A percentile compares a stretch with the other conserved stretches of the same genome.
These are phyloP conservation scores for Nemania sp. DNA, from an alignment of 2,329 filamentous ascomycete genomes.

Conservation along the genomic window DNA sequence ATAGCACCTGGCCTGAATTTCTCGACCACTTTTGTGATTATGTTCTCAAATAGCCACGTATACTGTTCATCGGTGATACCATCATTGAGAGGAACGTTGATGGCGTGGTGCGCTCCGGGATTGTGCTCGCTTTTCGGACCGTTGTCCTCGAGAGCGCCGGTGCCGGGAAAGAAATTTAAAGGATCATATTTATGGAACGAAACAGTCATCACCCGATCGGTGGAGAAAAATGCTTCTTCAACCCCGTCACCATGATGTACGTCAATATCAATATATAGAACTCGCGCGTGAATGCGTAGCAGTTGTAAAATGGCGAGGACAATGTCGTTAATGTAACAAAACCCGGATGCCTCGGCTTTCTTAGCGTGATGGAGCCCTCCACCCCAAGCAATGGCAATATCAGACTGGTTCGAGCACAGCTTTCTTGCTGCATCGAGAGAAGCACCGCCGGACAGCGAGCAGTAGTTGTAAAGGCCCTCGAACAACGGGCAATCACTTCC, in stretches of 20 bases:
- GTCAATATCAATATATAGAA: conserved; percentile 97
- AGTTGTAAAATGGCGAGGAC: conserved; percentile 91
- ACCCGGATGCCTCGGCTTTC: conserved; percentile 88
- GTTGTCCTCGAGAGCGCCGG: conserved; percentile 82
- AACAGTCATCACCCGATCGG: conserved; percentile 88
- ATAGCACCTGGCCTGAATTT: conserved; percentile 89
- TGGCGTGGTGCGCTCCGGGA: conserved; percentile 82
- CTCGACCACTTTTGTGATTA: conserved; percentile 77
- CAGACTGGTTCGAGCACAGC: conserved; percentile 80
- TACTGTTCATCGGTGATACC: conserved; percentile 93
- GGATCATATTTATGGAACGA: conserved; percentile 97
- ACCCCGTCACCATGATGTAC: conserved; percentile 94
- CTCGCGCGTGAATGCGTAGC: conserved; percentile 79
- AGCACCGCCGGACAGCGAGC: conserved; percentile 87
- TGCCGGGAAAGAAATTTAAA: conserved; percentile 82
- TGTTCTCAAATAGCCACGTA: conserved; percentile 76
- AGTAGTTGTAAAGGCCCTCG: conserved; percentile 93
- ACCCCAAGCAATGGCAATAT: conserved; percentile 98
- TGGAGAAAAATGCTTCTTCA: conserved; percentile 91
- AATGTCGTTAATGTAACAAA: conserved; percentile 99
- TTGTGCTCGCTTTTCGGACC: conserved; percentile 83
- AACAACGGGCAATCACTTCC: conserved; percentile 96
- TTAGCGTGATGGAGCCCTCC: conserved; percentile 96
- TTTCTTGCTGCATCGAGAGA: conserved; percentile 91
- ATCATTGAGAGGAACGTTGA: conserved; percentile 89